Percentiles rank a stretch among this genome's conserved stretches.
These are phyloP conservation scores for Sinapis alba DNA, from an alignment of 441 rosid genomes.

Conservation along the genomic window DNA sequence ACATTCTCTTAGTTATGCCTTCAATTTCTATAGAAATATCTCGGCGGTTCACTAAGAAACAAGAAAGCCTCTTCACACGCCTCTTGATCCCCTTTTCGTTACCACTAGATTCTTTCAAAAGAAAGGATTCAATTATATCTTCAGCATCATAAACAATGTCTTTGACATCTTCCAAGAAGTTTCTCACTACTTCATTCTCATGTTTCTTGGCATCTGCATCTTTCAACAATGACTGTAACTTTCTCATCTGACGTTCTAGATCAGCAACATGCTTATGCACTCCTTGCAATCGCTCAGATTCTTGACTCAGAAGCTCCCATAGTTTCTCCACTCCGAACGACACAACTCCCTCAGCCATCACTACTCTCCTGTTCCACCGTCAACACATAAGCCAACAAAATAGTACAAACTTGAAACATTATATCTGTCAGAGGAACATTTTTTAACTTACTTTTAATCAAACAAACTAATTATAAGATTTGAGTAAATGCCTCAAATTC, in stretches of 20 bases:
- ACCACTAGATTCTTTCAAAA: neutral
- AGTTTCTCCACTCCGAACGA: neutral
- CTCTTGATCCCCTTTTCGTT: conserved; percentile 14
- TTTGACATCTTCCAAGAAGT: conserved; percentile 31
- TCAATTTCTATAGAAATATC: no score
- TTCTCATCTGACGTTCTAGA: conserved; percentile 22
- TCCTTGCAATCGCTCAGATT: neutral
- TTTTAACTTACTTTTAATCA: no score
- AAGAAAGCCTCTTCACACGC: no score
- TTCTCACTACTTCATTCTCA: conserved; percentile 19
- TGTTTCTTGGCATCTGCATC: conserved; percentile 38
- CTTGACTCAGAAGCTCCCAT: neutral
- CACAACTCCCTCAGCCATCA: neutral
- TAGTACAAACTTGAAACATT: no score
- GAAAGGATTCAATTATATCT: conserved; percentile 29
- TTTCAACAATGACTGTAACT: conserved; percentile 35
- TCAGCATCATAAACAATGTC: conserved; percentile 40
- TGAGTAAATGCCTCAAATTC: no score
- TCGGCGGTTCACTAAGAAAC: no score
- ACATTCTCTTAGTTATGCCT: no score
- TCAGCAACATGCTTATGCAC: conserved; percentile 20
- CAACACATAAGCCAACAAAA: neutral
- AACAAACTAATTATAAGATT: no score
- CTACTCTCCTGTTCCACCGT: neutral
- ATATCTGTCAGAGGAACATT: no score